Conservation (phyloP, 2,329 filamentous ascomycete genomes). For the Fusarium nisikadoi region DNA sequence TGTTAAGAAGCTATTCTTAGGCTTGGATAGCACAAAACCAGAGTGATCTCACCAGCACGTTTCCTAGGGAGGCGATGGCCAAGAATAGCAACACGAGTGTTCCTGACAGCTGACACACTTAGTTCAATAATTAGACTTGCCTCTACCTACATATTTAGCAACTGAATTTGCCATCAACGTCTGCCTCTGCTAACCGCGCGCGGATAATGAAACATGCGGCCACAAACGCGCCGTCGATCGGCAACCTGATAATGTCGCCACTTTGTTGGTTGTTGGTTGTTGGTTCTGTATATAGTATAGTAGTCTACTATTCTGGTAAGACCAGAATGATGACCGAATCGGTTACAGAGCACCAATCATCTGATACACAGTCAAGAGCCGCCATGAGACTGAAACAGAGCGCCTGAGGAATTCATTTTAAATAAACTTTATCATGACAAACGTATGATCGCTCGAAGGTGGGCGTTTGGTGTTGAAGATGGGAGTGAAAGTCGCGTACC, state of each 20-base stretch:
- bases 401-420: not conserved
- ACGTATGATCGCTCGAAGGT: not conserved
- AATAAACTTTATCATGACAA: not conserved
- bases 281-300: constrained; percentile 11
- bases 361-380: not conserved
- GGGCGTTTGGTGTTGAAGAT: constrained; percentile 4
- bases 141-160: not conserved
- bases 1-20: not conserved
- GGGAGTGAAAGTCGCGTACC: not conserved
- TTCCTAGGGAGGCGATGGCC: not conserved
- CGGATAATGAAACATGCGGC: constrained; percentile 9
- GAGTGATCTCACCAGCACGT: not conserved
- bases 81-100: constrained; percentile 13
- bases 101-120: not conserved
- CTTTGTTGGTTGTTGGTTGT: not conserved
- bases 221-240: constrained; percentile 2
- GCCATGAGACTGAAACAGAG: not conserved
- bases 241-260: not conserved
- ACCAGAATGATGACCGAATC: not conserved
- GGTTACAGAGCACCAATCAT: constrained; percentile 14
- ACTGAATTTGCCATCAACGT: not conserved
- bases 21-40: not conserved
- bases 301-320: not conserved
- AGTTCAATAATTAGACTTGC: not conserved
- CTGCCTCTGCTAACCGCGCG: constrained; percentile 8